Evolutionary conservation across 106 monocot species (phyloP), one percentile per base, ranked within the genome.

Genomic region (Acorus gramineus): DNA sequence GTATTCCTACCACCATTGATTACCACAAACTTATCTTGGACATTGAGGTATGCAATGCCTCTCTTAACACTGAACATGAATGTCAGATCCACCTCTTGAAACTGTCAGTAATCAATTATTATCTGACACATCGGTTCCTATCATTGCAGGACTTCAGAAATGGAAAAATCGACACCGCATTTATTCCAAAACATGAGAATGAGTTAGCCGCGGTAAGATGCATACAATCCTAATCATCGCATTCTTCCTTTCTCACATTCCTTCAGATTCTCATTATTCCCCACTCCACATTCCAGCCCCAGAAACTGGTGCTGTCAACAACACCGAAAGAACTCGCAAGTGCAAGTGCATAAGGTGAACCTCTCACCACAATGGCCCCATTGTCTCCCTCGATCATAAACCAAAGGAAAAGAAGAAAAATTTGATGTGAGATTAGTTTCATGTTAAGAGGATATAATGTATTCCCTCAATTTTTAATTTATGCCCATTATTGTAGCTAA

Each of bases 1-100:
- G 91, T 64, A 71, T 92, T 10, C 91, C 91, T 50, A 92, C 91
- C 56, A 92, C 91, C 62, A 92, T 92, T 66, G 91, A 92, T 11
- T 92, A 92, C 79, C 91, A 92, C 72, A 92, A 92, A 72, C 77
- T 92, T 63, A 92, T 92, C 68, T 84, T 92, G 11, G 86, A 86
- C 59, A 57, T 92, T 42, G 86, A 92, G 86, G 91, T 87, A 81
- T 52, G 50, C 11, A 66, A 1, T 46, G 42, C 46, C 0, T 11
- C n/a, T 13, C 2, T 8, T 14, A 6, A 49, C 4, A 11, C 13
- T 6, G 3, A 45, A 6, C 49, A 28, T 43, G 9, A 60, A 13
- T 11, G 44, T 14, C 7, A 52, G 42, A 67, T 11, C 2, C 45
- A 55, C 10, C 28, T 10, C 4, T 57, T 51, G 10, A 9, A 44